Evolutionary conservation across 2,329 filamentous ascomycete genomes (phyloP).

Genomic region (Xylaria sp.): DNA sequence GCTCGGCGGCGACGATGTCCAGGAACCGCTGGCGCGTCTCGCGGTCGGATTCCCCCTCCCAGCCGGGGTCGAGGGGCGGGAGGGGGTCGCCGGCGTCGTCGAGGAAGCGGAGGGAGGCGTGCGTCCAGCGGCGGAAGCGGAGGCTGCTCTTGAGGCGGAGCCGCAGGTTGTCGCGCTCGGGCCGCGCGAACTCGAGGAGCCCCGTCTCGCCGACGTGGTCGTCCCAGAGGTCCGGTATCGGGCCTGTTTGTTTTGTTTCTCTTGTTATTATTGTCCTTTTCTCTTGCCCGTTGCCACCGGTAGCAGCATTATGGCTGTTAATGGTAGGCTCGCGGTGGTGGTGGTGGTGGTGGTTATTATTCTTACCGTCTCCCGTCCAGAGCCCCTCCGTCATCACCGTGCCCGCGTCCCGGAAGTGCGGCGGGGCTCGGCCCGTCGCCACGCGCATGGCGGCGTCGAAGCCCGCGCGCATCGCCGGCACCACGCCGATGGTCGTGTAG

Average conservation of each 20-base stretch:
- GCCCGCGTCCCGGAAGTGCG: constrained; percentile 22
- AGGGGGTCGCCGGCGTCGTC: not conserved
- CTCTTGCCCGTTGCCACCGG: no score
- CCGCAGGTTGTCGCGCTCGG: not conserved
- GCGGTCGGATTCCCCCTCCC: no score
- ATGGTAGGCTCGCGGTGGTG: no score
- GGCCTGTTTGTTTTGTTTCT: no score
- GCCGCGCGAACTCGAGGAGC: constrained; percentile 28
- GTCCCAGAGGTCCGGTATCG: not conserved
- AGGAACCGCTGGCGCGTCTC: no score
- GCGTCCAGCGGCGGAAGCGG: not conserved
- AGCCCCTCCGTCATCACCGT: no score
- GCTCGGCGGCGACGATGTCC: no score
- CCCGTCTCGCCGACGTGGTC: constrained; percentile 33
- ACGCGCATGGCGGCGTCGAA: constrained; percentile 47
- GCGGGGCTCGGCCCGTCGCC: constrained; percentile 29
- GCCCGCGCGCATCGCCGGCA: constrained; percentile 55
- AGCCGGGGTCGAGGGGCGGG: no score
- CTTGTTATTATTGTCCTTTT: no score
- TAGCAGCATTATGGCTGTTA: not conserved
- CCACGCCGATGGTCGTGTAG: constrained; percentile 55
- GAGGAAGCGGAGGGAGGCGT: not conserved
- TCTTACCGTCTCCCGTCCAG: no score
- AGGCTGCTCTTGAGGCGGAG: not conserved
- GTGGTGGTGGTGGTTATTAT: no score